A percentile compares a stretch with the other conserved stretches of the same genome.
Conservation (phyloP, 2,329 filamentous ascomycete genomes). For the Trichophyton rubrum region DNA sequence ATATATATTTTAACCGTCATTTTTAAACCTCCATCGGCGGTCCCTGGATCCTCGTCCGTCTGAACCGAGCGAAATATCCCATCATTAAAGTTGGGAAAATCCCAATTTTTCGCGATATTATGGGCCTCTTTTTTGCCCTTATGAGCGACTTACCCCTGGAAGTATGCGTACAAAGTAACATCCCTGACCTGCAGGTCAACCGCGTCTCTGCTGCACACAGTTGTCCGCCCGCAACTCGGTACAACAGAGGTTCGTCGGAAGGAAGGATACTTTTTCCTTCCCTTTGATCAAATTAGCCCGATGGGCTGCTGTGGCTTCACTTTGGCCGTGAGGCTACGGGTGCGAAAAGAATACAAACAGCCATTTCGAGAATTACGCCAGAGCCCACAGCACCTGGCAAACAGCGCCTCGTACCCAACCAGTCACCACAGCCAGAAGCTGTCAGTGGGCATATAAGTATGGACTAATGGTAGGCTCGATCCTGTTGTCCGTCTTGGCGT, state of each 20-base stretch:
- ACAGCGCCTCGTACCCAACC: background rate
- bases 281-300: background rate
- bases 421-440: background rate
- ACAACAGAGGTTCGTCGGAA: background rate
- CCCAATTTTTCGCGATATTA: background rate
- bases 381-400: background rate
- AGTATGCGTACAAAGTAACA: background rate
- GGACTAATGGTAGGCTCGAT: background rate
- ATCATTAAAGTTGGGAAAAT: background rate
- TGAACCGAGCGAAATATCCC: background rate
- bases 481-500: conserved; percentile 1
- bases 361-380: background rate
- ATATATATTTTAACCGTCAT: background rate
- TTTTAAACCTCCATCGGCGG: background rate
- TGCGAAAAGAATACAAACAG: background rate
- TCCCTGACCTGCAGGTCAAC: background rate
- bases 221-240: background rate
- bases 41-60: background rate
- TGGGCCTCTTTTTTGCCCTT: background rate
- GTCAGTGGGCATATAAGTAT: background rate
- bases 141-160: background rate
- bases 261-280: background rate
- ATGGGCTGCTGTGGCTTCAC: background rate
- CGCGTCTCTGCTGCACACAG: background rate
- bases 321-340: background rate